Conservation (phyloP, 805 yeast species). For the Candida arabinofermentans region DNA sequence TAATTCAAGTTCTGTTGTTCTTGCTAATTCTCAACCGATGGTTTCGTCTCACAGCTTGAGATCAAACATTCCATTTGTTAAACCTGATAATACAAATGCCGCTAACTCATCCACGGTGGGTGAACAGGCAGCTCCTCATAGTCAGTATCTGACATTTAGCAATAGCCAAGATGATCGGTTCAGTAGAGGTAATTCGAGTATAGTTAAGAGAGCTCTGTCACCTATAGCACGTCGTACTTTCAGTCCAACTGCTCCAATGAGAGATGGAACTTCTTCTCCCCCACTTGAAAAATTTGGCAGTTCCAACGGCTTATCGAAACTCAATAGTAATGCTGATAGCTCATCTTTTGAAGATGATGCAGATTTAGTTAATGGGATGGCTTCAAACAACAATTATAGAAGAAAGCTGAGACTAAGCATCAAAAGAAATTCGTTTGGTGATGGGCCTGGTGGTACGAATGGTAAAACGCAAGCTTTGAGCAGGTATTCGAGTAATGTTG, state of each 20-base stretch:
- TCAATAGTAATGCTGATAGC: neutral
- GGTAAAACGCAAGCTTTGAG: conserved; percentile 4
- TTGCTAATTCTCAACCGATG: too few species aligned
- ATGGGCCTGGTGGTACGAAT: neutral
- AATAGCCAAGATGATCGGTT: too few species aligned
- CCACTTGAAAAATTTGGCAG: conserved; percentile 8
- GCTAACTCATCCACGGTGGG: too few species aligned
- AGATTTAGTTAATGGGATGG: neutral
- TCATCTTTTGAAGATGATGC: conserved; percentile 2
- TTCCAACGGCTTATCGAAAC: conserved; percentile 1
- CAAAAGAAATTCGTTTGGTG: neutral
- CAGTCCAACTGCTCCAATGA: neutral
- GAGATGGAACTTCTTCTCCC: neutral
- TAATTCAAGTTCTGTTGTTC: too few species aligned
- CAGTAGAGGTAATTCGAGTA: neutral
- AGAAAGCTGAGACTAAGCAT: conserved; percentile 9
- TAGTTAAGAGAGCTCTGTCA: conserved; percentile 13
- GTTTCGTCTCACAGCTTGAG: too few species aligned
- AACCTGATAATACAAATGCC: too few species aligned
- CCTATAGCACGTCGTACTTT: conserved; percentile 1
- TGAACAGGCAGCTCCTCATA: too few species aligned
- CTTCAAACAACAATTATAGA: conserved; percentile 7
- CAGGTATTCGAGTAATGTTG: conserved; percentile 6
- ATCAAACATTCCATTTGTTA: too few species aligned
- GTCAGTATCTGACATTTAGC: too few species aligned